phyloP scores from a whole-genome alignment of 2,329 filamentous ascomycete genomes.

The Daldinia sp. region DNA sequence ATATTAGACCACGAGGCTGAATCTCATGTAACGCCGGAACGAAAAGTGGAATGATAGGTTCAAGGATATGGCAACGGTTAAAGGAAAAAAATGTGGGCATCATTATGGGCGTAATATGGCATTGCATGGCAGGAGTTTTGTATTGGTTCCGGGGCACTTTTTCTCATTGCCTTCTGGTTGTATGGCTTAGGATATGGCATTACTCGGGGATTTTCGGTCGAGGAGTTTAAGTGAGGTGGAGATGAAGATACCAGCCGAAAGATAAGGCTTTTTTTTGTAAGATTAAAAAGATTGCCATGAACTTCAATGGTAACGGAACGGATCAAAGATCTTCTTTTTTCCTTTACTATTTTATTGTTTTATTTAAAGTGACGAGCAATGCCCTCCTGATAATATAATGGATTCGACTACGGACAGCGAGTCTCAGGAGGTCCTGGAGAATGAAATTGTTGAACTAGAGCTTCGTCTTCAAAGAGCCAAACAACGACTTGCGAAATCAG shows the following conservation, averaged over 20 bases:
- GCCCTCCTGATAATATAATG: slow-evolving; percentile 30
- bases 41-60: background rate
- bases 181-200: slow-evolving; percentile 7
- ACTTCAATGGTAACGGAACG: background rate
- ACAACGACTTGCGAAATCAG: slow-evolving; percentile 34
- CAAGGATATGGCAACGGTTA: background rate
- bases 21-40: background rate
- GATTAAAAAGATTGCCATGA: slow-evolving; percentile 1
- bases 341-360: background rate
- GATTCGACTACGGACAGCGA: slow-evolving; percentile 15
- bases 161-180: background rate
- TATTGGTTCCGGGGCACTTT: background rate
- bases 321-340: background rate
- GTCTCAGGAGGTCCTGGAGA: slow-evolving; percentile 46
- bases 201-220: background rate
- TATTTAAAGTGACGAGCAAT: background rate
- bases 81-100: too few species aligned
- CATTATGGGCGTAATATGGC: slow-evolving; percentile 18
- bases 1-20: slow-evolving; percentile 51
- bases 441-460: slow-evolving; percentile 69
- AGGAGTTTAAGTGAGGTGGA: slow-evolving; percentile 19
- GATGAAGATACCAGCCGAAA: slow-evolving; percentile 14
- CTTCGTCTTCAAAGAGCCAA: slow-evolving; percentile 56
- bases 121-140: slow-evolving; percentile 30
- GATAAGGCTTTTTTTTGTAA: slow-evolving; percentile 4